phyloP scores from a whole-genome alignment of 257 asterid genomes.

The Rubia yunnanensis region DNA sequence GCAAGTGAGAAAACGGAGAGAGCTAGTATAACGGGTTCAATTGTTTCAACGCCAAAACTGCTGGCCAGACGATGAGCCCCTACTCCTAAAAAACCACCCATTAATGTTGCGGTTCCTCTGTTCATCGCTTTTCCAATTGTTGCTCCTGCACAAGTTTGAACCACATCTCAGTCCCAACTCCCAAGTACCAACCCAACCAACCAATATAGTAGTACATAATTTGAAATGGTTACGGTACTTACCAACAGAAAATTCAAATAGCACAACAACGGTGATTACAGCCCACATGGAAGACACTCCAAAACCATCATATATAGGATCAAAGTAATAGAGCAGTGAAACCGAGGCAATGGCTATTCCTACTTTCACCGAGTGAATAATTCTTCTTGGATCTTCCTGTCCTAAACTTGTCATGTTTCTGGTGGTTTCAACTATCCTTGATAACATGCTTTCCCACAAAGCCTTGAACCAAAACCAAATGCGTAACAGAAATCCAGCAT shows the following conservation, averaged over 20 bases:
- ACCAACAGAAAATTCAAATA: slow-evolving; percentile 69
- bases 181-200: neutral
- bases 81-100: slow-evolving; percentile 41
- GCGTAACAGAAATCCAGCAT: neutral
- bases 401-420: slow-evolving; percentile 29
- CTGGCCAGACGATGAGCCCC: slow-evolving; percentile 39
- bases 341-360: slow-evolving; percentile 55
- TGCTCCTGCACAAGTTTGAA: slow-evolving; percentile 34
- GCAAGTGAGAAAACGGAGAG: slow-evolving; percentile 40
- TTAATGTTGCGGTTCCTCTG: slow-evolving; percentile 43
- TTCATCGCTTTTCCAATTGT: slow-evolving; percentile 54
- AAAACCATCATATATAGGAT: slow-evolving; percentile 52
- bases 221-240: neutral
- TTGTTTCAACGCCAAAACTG: slow-evolving; percentile 23
- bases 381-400: slow-evolving; percentile 59
- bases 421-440: slow-evolving; percentile 10
- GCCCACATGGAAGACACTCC: slow-evolving; percentile 85
- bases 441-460: slow-evolving; percentile 12
- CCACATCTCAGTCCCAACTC: neutral
- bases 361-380: slow-evolving; percentile 47
- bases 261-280: slow-evolving; percentile 56
- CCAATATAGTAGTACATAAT: neutral
- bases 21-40: slow-evolving; percentile 29
- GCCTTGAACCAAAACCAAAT: slow-evolving; percentile 13
- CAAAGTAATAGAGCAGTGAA: slow-evolving; percentile 49